phyloP scores from a whole-genome alignment of 2,329 filamentous ascomycete species.

The Cercospora beticola region DNA sequence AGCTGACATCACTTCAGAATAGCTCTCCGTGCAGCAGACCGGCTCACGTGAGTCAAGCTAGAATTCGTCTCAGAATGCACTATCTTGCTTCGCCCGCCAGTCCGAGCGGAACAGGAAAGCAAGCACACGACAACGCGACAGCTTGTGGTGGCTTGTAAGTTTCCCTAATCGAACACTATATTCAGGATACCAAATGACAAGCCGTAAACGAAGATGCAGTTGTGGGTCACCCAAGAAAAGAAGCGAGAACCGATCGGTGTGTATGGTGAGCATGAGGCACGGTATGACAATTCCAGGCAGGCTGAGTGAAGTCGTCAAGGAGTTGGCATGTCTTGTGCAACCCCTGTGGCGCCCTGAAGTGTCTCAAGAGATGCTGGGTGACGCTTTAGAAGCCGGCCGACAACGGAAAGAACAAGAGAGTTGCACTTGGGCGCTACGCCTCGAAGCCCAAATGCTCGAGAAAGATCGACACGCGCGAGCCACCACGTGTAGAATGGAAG shows the following conservation, averaged over 20 bases:
- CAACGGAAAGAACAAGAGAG: background rate
- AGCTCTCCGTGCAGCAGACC: constrained; percentile 1
- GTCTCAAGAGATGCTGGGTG: constrained; percentile 1
- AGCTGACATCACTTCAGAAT: constrained; percentile 9
- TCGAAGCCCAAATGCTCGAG: background rate
- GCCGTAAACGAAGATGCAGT: background rate
- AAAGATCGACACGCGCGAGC: background rate
- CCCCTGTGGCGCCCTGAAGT: constrained; percentile 2
- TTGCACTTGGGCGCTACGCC: background rate
- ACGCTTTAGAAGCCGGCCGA: background rate
- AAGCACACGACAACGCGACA: constrained; percentile 42
- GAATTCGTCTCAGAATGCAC: background rate
- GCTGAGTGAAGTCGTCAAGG: constrained; percentile 2
- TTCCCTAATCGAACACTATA: background rate
- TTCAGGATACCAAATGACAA: background rate
- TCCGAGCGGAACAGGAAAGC: constrained; percentile 19
- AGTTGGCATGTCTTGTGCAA: constrained; percentile 5
- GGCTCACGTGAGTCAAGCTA: constrained; percentile 1
- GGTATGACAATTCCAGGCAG: background rate
- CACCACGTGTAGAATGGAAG: background rate
- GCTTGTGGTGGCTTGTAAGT: constrained; percentile 22
- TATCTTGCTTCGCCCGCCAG: constrained; percentile 1
- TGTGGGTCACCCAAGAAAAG: background rate
- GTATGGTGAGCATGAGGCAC: background rate
- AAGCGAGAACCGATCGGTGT: background rate